These are phyloP conservation scores for Trichoderma gamsii DNA, from an alignment of 495 filamentous ascomycete genomes.

Conservation along the genomic window DNA sequence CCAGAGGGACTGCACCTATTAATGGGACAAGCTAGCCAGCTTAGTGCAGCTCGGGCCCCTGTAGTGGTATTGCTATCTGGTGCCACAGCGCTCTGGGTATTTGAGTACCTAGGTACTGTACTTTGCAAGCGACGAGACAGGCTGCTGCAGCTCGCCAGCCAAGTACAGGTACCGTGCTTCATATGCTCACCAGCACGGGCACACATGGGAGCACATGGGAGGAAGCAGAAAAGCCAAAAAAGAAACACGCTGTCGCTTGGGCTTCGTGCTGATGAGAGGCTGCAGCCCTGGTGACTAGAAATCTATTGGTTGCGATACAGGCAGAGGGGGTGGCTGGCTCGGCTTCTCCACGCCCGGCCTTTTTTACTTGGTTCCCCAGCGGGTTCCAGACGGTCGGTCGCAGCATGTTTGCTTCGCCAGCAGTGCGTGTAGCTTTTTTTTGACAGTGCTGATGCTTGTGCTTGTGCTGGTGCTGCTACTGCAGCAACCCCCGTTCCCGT, in stretches of 20 bases:
- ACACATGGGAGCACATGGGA: constrained; percentile 2
- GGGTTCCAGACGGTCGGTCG: constrained; percentile 1
- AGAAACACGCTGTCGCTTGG: background rate
- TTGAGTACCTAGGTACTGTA: too few relatives aligned
- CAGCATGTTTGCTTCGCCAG: background rate
- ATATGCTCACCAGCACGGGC: background rate
- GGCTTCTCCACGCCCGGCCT: constrained; percentile 2
- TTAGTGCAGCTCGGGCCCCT: too few relatives aligned
- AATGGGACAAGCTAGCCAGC: too few relatives aligned
- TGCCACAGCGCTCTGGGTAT: too few relatives aligned
- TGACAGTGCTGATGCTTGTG: constrained; percentile 1
- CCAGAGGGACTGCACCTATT: too few relatives aligned
- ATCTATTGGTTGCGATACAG: background rate
- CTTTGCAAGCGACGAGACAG: too few relatives aligned
- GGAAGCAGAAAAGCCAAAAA: background rate
- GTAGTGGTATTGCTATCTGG: too few relatives aligned
- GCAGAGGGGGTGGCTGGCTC: background rate
- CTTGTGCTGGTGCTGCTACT: background rate
- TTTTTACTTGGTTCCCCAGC: constrained; percentile 1
- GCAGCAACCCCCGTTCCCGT: too few relatives aligned
- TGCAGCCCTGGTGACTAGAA: background rate
- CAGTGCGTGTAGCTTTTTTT: background rate
- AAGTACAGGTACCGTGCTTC: background rate
- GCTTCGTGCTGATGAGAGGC: background rate
- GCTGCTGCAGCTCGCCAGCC: too few relatives aligned